Base-by-base conservation (phyloP, 345 rosid genomes). In the Populus tremula region DNA sequence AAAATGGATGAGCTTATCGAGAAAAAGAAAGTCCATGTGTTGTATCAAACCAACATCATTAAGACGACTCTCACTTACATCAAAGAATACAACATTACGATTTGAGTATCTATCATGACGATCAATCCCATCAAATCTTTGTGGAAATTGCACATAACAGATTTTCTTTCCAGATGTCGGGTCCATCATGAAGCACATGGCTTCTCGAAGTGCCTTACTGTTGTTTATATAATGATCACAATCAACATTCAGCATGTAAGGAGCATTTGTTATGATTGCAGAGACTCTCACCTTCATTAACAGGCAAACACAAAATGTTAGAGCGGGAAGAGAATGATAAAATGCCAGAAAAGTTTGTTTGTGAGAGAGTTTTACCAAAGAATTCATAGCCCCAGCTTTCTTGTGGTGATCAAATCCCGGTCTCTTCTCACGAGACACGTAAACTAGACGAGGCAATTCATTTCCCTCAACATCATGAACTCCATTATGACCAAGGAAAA, bases 371-470 rank as follows among this genome's bases (percentile, higher is more conserved):
- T 47, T 64, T 86, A 93, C 98, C 94, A 93, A 77, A 56, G 98
- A 80, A 79, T 93, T 93, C 98, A 93, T 93, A 73, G 98, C 98
- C 54, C 98, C 98, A 69, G 97, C 98, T 71, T 93, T 94, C 82
- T 94, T 94, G 72, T 94, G 98, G 83, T 94, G 98, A 75, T 92
- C 96, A 79, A 90, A 92, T 63, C 97, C 97, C 0, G 97, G 97
- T 86, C 98, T 91, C 89, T 94, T 94, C 83, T 94, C 98, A 64
- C 98, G 97, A 78, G 98, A 93, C 33, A 93, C 98, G 62, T 94
- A 94, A 54, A 91, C 89, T 36, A 94, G 83, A 47, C 89, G 89
- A 78, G 97, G 98, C 70, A 94, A 82, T 85, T 90, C 93, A 43
- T 90, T 87, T 59, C 91, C 92, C 82, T 93, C 95, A 16, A 88